These are phyloP conservation scores for Carpinus fangiana DNA, from an alignment of 306 rosid species.

Conservation along the genomic window DNA sequence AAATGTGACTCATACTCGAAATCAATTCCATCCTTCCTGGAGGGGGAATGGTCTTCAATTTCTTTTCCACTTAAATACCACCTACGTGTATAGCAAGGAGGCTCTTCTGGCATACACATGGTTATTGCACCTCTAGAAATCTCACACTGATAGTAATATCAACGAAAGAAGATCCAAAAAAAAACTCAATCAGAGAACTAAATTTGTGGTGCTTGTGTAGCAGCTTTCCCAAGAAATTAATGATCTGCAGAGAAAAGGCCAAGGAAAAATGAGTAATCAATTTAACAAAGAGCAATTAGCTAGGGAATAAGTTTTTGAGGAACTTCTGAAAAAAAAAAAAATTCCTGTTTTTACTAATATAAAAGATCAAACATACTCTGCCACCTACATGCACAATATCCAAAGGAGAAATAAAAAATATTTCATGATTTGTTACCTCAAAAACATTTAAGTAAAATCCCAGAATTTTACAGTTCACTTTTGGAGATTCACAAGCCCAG, in stretches of 20 bases:
- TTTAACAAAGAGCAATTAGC: neutral
- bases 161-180: neutral
- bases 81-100: constrained; percentile 22
- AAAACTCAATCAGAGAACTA: neutral
- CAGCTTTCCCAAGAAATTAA: neutral
- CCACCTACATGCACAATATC: neutral
- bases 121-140: constrained; percentile 23
- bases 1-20: constrained; percentile 36
- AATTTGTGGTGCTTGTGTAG: neutral
- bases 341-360: neutral
- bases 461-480: neutral
- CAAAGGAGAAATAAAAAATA: neutral
- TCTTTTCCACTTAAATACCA: constrained; percentile 47
- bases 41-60: constrained; percentile 46
- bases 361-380: neutral
- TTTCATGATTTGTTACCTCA: neutral
- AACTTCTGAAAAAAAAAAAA: neutral
- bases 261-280: neutral
- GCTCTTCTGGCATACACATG: constrained; percentile 25
- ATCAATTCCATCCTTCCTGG: constrained; percentile 52
- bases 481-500: neutral
- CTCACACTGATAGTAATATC: constrained; percentile 20
- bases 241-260: neutral
- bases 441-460: neutral
- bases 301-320: neutral